Evolutionary conservation across 768 basidiomycete species (phyloP).

Genomic region (Mycena capillaripes): DNA sequence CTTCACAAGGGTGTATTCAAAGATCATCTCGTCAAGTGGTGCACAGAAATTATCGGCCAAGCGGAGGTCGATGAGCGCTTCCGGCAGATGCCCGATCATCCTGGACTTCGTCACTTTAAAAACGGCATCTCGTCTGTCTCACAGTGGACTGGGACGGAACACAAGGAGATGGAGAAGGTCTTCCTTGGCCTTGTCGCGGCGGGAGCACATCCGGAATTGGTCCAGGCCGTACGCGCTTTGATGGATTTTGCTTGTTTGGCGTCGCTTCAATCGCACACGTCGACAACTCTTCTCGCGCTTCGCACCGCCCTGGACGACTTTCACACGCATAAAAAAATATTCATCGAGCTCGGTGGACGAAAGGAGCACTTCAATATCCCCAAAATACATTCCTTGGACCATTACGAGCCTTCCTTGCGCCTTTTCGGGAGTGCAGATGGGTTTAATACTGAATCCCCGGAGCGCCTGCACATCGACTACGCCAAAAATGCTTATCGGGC

Average conservation of each 20-base stretch:
- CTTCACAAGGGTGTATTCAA: conserved; percentile 64
- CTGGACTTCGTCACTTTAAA: conserved; percentile 47
- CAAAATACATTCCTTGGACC: conserved; percentile 49
- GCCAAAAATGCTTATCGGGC: conserved; percentile 48
- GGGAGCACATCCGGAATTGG: conserved; percentile 30
- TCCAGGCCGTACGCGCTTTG: conserved; percentile 34
- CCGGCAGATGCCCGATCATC: conserved; percentile 44
- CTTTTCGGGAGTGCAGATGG: no score
- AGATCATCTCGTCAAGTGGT: conserved; percentile 57
- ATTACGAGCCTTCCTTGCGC: no score
- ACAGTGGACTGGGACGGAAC: conserved; percentile 53
- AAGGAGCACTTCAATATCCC: conserved; percentile 50
- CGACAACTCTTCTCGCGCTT: conserved; percentile 38
- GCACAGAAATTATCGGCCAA: conserved; percentile 37
- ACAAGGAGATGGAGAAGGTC: conserved; percentile 45
- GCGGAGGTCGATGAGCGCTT: conserved; percentile 52
- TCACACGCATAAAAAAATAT: conserved; percentile 44
- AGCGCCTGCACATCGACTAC: no score
- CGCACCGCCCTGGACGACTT: conserved; percentile 38
- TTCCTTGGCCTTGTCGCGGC: conserved; percentile 43
- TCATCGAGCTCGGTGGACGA: conserved; percentile 38
- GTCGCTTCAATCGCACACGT: conserved; percentile 38
- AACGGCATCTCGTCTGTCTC: conserved; percentile 49
- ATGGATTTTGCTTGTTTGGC: conserved; percentile 48
- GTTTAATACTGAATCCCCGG: no score